A percentile compares a stretch with the other conserved stretches of the same genome.
These are phyloP conservation scores for Secale cereale DNA, from an alignment of 176 grass and related monocot genomes.

Conservation along the genomic window DNA sequence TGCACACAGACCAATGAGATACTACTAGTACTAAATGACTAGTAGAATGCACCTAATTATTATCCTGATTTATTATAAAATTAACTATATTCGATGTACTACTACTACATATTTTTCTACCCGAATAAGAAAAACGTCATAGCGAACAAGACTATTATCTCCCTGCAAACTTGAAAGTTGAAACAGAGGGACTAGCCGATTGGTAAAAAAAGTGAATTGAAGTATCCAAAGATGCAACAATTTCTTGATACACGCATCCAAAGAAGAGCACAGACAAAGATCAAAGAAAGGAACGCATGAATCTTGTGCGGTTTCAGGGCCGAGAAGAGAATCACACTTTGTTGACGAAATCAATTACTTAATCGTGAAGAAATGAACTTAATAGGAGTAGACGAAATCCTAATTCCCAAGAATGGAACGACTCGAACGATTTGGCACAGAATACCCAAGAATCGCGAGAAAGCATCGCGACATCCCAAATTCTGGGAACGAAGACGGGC, in stretches of 20 bases:
- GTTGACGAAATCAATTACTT: neutral
- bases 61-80: neutral
- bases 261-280: neutral
- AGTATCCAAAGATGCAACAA: neutral
- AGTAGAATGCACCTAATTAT: neutral
- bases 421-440: neutral
- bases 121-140: neutral
- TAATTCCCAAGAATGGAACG: neutral
- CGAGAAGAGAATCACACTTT: conserved; percentile 14
- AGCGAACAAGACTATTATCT: neutral
- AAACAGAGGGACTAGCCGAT: neutral
- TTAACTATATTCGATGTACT: neutral
- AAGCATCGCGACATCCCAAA: neutral
- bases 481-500: neutral
- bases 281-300: neutral
- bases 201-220: neutral
- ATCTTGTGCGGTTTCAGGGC: neutral
- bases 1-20: neutral
- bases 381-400: neutral
- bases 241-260: neutral
- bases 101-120: neutral
- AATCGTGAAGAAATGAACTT: neutral
- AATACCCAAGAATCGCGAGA: neutral
- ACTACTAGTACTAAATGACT: neutral
- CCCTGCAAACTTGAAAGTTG: neutral